These are phyloP conservation scores for Tylopilus sp. DNA, from an alignment of 768 basidiomycete genomes.

Conservation along the genomic window DNA sequence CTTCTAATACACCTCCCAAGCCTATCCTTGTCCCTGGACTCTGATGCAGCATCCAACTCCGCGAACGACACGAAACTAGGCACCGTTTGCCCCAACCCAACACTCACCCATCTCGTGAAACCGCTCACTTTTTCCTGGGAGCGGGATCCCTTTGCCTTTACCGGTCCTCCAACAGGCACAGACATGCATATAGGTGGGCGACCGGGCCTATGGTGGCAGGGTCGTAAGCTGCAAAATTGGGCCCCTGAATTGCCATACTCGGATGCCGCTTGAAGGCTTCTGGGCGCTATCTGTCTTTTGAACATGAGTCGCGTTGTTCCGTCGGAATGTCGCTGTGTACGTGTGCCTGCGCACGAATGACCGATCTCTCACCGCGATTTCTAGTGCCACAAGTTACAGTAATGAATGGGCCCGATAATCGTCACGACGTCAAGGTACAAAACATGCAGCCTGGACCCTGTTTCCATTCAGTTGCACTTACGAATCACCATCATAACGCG, in stretches of 20 bases:
- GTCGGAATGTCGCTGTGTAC: not conserved
- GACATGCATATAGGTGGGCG: slow-evolving; percentile 15
- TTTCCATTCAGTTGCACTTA: no score
- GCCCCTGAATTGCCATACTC: slow-evolving; percentile 7
- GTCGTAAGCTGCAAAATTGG: slow-evolving; percentile 19
- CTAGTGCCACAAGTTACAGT: not conserved
- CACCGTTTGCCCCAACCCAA: slow-evolving; percentile 23
- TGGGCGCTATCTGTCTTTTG: not conserved
- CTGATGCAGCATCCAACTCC: not conserved
- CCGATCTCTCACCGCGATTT: not conserved
- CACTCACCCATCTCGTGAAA: slow-evolving; percentile 15
- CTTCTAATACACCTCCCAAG: slow-evolving; percentile 76
- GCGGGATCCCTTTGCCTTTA: slow-evolving; percentile 2
- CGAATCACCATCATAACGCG: no score
- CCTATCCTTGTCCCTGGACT: not conserved
- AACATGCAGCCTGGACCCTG: no score
- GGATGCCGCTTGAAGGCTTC: not conserved
- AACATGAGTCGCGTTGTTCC: not conserved
- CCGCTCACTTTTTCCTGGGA: slow-evolving; percentile 26
- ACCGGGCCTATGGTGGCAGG: slow-evolving; percentile 43
- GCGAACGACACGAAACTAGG: not conserved
- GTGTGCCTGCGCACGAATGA: not conserved
- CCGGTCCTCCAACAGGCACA: not conserved
- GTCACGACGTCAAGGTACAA: not conserved
- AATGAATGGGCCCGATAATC: not conserved